phyloP scores from a whole-genome alignment of 2,329 filamentous ascomycete species.

The Penicillium sp. region DNA sequence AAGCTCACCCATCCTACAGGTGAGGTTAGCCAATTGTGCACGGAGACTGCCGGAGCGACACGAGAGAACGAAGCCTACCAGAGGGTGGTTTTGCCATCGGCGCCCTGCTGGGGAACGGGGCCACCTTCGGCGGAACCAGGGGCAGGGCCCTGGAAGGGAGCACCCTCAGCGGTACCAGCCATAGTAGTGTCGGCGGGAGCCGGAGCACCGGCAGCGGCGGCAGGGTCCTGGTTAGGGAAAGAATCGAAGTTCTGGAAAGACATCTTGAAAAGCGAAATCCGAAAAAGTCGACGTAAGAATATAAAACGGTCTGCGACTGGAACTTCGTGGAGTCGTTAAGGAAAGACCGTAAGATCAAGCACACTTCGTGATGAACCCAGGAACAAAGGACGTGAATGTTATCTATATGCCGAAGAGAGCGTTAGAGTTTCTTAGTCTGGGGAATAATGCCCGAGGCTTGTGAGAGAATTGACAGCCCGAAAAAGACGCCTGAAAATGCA shows the following conservation, averaged over 20 bases:
- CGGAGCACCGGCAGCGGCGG: conserved; percentile 43
- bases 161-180: conserved; percentile 54
- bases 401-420: conserved; percentile 14
- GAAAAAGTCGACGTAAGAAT: conserved; percentile 25
- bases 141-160: conserved; percentile 48
- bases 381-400: conserved; percentile 26
- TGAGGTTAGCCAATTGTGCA: background rate
- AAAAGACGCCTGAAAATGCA: background rate
- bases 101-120: conserved; percentile 48
- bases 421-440: conserved; percentile 10
- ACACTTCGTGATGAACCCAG: conserved; percentile 29
- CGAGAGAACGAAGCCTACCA: conserved; percentile 40
- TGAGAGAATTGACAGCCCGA: background rate
- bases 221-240: conserved; percentile 57
- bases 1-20: conserved; percentile 89
- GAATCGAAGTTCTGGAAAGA: conserved; percentile 63
- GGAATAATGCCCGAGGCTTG: background rate
- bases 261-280: conserved; percentile 47
- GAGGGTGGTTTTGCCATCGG: conserved; percentile 54
- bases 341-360: conserved; percentile 36
- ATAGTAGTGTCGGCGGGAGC: conserved; percentile 52
- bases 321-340: conserved; percentile 42
- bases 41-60: background rate
- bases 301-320: conserved; percentile 34
- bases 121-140: conserved; percentile 41